These are phyloP conservation scores for Mycena leptocephala DNA, from an alignment of 768 basidiomycete genomes.

Conservation along the genomic window DNA sequence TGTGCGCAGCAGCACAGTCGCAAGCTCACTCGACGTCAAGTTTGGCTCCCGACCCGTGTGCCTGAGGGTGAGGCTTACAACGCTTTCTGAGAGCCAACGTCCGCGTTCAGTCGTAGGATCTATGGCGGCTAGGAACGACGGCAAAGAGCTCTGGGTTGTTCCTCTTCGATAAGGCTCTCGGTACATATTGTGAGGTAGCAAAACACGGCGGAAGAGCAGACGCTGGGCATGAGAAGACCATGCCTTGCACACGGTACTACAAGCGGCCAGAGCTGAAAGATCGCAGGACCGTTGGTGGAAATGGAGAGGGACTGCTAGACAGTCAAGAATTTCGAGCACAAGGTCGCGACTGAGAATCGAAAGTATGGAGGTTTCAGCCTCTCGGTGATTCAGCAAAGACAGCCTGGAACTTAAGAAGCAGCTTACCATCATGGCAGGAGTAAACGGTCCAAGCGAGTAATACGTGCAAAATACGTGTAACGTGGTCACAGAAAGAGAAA, in stretches of 20 bases:
- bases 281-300: conserved; percentile 26
- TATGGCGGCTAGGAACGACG: conserved; percentile 23
- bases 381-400: too few relatives aligned
- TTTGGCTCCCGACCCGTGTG: conserved; percentile 13
- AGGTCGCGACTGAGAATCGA: conserved; percentile 17
- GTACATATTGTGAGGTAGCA: conserved; percentile 42
- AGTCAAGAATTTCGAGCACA: conserved; percentile 31
- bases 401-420: too few relatives aligned
- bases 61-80: conserved; percentile 27
- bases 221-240: conserved; percentile 62
- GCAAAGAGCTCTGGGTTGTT: background rate
- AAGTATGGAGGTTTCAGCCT: too few relatives aligned
- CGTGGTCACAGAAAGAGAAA: too few relatives aligned
- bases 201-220: conserved; percentile 61
- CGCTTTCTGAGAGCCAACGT: conserved; percentile 22
- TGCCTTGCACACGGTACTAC: conserved; percentile 59
- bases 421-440: too few relatives aligned
- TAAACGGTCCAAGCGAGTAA: too few relatives aligned
- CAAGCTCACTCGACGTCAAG: conserved; percentile 7
- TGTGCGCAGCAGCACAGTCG: conserved; percentile 28
- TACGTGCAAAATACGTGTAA: too few relatives aligned
- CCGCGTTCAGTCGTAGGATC: conserved; percentile 28
- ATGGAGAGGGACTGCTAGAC: conserved; percentile 19
- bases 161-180: conserved; percentile 10
- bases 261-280: conserved; percentile 48